A percentile compares a stretch with the other conserved stretches of the same genome.
phyloP scores from a whole-genome alignment of 176 grass and related monocot genomes.

The Saccharum officinarum region DNA sequence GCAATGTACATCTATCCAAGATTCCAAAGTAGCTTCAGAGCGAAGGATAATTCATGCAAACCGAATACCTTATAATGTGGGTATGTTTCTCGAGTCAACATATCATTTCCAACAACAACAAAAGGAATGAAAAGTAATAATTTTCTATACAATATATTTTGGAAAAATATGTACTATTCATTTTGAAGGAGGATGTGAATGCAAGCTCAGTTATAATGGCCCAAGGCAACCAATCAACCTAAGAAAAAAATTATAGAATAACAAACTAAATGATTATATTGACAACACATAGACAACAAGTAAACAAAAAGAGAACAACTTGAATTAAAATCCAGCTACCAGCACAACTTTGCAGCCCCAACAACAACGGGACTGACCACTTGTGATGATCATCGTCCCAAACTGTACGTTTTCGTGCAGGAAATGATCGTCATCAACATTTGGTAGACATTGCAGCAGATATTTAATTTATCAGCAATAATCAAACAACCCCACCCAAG shows the following conservation, averaged over 20 bases:
- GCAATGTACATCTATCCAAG: too few species aligned
- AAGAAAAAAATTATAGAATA: neutral
- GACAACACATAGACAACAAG: neutral
- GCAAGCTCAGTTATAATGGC: neutral
- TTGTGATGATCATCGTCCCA: neutral
- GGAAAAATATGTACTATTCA: too few species aligned
- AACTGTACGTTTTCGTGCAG: neutral
- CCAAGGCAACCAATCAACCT: neutral
- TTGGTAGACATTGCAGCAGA: neutral
- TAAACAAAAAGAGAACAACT: neutral
- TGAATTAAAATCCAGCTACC: neutral
- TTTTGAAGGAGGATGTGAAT: neutral
- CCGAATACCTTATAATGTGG: neutral
- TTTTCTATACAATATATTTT: too few species aligned
- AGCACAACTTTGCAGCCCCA: neutral
- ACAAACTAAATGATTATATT: neutral
- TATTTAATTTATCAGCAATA: constrained; percentile 26
- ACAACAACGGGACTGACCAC: neutral
- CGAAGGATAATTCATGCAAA: neutral
- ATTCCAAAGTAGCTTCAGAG: neutral
- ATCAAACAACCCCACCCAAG: neutral
- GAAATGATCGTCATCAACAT: neutral
- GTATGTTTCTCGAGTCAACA: neutral
- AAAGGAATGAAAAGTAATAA: too few species aligned
- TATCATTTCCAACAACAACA: neutral